A percentile compares a stretch with the other conserved stretches of the same genome.
These are phyloP conservation scores for Lantana camara DNA, from an alignment of 257 asterid genomes.

Conservation along the genomic window DNA sequence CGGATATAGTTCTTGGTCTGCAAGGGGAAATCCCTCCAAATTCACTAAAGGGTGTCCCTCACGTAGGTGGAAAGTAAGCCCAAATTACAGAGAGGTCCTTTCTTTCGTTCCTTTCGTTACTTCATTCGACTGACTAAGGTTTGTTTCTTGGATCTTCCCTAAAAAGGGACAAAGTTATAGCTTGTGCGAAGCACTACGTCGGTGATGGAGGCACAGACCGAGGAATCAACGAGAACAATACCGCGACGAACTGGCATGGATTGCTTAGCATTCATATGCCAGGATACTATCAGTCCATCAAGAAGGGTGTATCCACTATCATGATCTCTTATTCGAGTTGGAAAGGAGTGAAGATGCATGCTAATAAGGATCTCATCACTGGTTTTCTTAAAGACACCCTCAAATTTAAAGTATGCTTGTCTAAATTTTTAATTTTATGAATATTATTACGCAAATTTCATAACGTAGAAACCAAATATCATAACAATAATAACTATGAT, in stretches of 20 bases:
- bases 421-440: neutral
- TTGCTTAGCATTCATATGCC: conserved; percentile 37
- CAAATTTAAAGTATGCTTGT: conserved; percentile 25
- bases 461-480: no score
- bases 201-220: conserved; percentile 35
- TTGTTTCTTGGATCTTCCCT: neutral
- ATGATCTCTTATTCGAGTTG: conserved; percentile 38
- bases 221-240: conserved; percentile 35
- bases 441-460: no score
- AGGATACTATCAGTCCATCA: conserved; percentile 27
- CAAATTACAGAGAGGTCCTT: neutral
- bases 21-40: conserved; percentile 31
- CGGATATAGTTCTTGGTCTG: conserved; percentile 29
- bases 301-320: conserved; percentile 31
- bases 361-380: conserved; percentile 26
- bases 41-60: conserved; percentile 24
- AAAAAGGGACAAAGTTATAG: conserved; percentile 31
- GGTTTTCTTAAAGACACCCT: conserved; percentile 28
- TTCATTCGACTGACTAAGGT: no score
- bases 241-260: conserved; percentile 21
- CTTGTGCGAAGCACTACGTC: conserved; percentile 37
- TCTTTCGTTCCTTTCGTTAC: no score
- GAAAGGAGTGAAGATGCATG: conserved; percentile 40
- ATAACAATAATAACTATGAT: no score
- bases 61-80: conserved; percentile 30